These are phyloP conservation scores for Sinapis alba DNA, from an alignment of 441 rosid genomes.

Conservation along the genomic window DNA sequence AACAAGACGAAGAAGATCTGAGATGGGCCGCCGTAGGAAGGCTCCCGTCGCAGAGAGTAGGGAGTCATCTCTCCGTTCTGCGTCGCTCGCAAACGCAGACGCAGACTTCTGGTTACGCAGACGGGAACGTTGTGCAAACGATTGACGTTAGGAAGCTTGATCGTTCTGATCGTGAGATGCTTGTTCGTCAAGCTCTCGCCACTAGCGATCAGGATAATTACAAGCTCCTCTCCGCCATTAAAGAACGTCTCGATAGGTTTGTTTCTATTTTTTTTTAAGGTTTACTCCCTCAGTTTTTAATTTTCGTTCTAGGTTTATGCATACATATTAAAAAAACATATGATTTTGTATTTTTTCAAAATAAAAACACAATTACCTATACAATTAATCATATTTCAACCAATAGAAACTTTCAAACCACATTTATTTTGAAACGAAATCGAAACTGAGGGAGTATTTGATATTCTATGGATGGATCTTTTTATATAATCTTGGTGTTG, in stretches of 20 bases:
- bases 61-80: conserved; percentile 47
- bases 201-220: conserved; percentile 83
- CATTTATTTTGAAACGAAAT: too few species aligned
- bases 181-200: conserved; percentile 79
- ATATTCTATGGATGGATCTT: background rate
- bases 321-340: too few species aligned
- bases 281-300: too few species aligned
- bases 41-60: conserved; percentile 65
- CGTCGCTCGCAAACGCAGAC: conserved; percentile 37
- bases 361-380: too few species aligned
- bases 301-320: too few species aligned
- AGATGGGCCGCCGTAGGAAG: conserved; percentile 78
- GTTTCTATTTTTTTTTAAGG: conserved; percentile 36
- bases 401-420: too few species aligned
- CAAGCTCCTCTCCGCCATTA: conserved; percentile 67
- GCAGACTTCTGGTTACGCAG: conserved; percentile 21
- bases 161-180: conserved; percentile 61
- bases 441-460: background rate
- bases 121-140: conserved; percentile 47
- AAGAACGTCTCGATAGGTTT: conserved; percentile 81
- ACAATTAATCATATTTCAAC: too few species aligned
- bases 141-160: conserved; percentile 73
- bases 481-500: background rate
- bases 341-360: too few species aligned
- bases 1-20: conserved; percentile 82